These are phyloP conservation scores for Tetrahymena elliotti DNA, from an alignment of 73 alveolate genomes.

Conservation along the genomic window DNA sequence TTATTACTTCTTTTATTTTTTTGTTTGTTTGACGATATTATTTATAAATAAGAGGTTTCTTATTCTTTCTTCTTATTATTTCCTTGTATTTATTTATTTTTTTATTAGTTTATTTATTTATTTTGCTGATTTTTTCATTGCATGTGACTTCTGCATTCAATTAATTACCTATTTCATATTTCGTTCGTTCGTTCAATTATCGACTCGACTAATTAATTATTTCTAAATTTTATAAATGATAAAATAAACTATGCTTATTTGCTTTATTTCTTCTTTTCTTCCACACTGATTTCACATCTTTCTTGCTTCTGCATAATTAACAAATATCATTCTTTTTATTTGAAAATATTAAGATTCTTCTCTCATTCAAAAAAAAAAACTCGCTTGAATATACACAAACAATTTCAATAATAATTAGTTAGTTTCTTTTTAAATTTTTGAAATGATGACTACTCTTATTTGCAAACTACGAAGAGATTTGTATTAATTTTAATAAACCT, in stretches of 20 bases:
- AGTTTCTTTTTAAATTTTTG: not conserved
- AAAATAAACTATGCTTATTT: too few species aligned
- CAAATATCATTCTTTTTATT: too few species aligned
- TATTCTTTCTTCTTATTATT: not conserved
- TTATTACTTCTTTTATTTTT: not conserved
- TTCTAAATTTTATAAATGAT: too few species aligned
- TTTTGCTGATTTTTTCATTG: not conserved
- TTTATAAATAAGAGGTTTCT: not conserved
- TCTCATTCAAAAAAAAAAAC: too few species aligned
- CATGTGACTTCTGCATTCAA: not conserved
- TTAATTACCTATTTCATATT: not conserved
- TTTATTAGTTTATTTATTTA: not conserved
- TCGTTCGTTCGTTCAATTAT: not conserved
- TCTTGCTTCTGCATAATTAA: not conserved
- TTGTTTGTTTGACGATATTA: not conserved
- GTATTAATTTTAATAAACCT: not conserved
- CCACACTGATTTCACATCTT: not conserved
- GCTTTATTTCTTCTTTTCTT: not conserved
- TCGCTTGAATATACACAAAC: not conserved
- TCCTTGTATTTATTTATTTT: not conserved
- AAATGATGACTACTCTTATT: too few species aligned
- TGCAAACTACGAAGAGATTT: not conserved
- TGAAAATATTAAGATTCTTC: not conserved
- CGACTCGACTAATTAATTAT: not conserved
- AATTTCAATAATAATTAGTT: not conserved